Evolutionary conservation across 306 rosid species (phyloP).

Genomic region (Quercus berberidifolia): DNA sequence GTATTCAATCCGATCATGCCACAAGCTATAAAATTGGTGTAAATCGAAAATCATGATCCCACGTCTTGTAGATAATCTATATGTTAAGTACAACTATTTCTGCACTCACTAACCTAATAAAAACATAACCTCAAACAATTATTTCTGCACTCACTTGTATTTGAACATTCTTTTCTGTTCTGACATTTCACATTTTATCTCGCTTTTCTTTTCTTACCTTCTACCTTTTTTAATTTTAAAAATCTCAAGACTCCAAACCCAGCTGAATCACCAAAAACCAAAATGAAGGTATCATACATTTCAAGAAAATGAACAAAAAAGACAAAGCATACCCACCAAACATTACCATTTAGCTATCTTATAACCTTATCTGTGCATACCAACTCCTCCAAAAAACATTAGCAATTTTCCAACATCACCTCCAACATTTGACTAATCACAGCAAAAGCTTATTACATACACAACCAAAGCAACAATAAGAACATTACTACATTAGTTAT

Average conservation of each 20-base stretch:
- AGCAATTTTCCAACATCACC: background rate
- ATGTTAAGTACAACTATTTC: background rate
- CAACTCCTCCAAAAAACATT: background rate
- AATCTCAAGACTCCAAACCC: background rate
- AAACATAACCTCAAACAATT: background rate
- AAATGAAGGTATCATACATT: background rate
- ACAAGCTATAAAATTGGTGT: background rate
- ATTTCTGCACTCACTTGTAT: background rate
- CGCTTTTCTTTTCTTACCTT: background rate
- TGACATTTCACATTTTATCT: background rate
- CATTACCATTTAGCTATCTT: background rate
- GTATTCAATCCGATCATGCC: background rate
- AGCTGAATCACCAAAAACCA: background rate
- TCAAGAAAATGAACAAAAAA: background rate
- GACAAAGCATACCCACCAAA: background rate
- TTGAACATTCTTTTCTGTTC: background rate
- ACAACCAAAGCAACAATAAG: background rate
- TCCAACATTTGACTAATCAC: background rate
- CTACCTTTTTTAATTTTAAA: background rate
- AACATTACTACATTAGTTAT: background rate
- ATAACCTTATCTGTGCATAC: background rate
- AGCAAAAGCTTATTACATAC: background rate
- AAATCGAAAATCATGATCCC: background rate
- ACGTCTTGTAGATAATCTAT: background rate
- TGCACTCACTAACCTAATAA: background rate